Conservation (phyloP, 1,284 basidiomycete genomes). For the Cutaneotrichosporon spelunceum region DNA sequence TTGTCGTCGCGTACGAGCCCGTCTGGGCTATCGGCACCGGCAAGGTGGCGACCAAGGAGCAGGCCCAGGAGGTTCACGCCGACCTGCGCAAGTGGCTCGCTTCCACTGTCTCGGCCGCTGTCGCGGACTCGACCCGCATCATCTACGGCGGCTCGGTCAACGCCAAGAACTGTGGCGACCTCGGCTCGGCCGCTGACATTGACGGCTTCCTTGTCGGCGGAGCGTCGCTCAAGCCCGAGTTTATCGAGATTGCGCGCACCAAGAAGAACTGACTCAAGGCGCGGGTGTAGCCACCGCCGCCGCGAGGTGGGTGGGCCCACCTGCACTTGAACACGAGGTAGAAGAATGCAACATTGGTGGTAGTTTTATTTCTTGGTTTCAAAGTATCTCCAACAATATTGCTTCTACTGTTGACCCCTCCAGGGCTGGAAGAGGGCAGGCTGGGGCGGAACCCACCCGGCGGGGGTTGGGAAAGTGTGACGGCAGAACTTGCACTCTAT, state of each 20-base stretch:
- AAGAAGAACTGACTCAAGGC: slow-evolving; percentile 25
- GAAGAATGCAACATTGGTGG: not conserved
- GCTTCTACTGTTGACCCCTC: too few species aligned
- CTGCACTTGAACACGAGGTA: not conserved
- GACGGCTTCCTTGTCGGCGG: slow-evolving; percentile 99
- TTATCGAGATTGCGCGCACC: slow-evolving; percentile 85
- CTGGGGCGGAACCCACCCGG: not conserved
- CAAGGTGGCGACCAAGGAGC: slow-evolving; percentile 78
- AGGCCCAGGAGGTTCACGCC: slow-evolving; percentile 87
- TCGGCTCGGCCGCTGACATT: slow-evolving; percentile 73
- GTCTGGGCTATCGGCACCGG: slow-evolving; percentile 99
- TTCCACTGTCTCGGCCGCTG: slow-evolving; percentile 63
- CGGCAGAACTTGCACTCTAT: slow-evolving; percentile 3
- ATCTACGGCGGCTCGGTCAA: slow-evolving; percentile 96
- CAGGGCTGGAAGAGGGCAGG: too few species aligned
- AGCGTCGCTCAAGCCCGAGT: slow-evolving; percentile 96
- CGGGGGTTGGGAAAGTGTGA: not conserved
- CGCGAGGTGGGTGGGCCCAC: not conserved
- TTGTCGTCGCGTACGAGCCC: slow-evolving; percentile 94
- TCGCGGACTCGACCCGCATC: slow-evolving; percentile 76
- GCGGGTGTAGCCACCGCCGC: not conserved
- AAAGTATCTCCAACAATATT: too few species aligned
- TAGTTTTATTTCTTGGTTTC: not conserved
- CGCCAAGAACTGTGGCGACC: slow-evolving; percentile 79
- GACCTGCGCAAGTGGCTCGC: slow-evolving; percentile 76